A percentile compares a stretch with the other conserved stretches of the same genome.
Evolutionary conservation across 495 filamentous ascomycete species (phyloP).

Genomic region (Copromyces sp.): DNA sequence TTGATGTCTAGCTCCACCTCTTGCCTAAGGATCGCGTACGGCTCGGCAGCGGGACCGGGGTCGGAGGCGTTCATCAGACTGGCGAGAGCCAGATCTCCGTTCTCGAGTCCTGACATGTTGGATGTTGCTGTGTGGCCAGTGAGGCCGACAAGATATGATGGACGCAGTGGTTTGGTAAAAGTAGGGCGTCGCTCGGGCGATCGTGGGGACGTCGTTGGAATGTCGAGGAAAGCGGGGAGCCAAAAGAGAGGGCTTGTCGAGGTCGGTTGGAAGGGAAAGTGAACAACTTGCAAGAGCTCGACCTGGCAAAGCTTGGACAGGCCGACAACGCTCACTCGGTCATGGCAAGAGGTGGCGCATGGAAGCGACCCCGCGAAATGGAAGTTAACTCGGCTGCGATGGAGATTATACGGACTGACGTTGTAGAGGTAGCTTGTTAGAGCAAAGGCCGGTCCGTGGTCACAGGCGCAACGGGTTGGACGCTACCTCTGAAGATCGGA

Average conservation of each 20-base stretch:
- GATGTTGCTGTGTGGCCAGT: not conserved
- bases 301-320: constrained; percentile 10
- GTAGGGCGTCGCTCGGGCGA: not conserved
- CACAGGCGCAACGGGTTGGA: not conserved
- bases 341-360: constrained; percentile 9
- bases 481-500: not conserved
- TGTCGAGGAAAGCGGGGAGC: not conserved
- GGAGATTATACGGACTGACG: not conserved
- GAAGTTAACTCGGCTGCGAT: not conserved
- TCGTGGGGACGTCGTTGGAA: not conserved
- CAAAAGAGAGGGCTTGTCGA: not conserved
- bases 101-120: not conserved
- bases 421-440: not conserved
- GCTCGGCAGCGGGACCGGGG: constrained; percentile 9
- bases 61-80: not conserved
- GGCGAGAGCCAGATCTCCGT: not conserved
- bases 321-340: constrained; percentile 8
- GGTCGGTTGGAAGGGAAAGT: not conserved
- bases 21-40: constrained; percentile 58
- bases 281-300: constrained; percentile 1
- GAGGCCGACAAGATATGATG: not conserved
- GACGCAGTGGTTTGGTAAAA: not conserved
- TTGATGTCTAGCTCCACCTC: constrained; percentile 82
- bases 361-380: not conserved
- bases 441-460: not conserved